Evolutionary conservation across 495 filamentous ascomycete genomes (phyloP).

Genomic region (Penicillium subrubescens): DNA sequence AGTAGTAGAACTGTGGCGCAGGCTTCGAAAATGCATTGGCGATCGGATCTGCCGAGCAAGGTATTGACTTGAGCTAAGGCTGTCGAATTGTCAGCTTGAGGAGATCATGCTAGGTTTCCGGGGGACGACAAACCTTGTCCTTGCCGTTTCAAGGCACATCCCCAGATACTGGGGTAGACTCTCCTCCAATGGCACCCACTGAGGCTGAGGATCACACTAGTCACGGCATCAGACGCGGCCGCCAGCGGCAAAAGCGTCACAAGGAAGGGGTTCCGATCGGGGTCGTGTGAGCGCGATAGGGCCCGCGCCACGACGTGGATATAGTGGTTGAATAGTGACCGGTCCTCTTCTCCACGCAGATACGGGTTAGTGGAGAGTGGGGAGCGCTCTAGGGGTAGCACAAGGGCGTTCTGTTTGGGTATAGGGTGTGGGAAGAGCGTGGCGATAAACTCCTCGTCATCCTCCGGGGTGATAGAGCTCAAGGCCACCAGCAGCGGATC

Average conservation of each 20-base stretch:
- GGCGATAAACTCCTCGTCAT: conserved; percentile 28
- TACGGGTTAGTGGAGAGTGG: conserved; percentile 24
- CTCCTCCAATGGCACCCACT: conserved; percentile 36
- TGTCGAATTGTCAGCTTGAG: background rate
- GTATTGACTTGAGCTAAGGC: conserved; percentile 28
- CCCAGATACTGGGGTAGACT: conserved; percentile 33
- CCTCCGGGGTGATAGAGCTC: conserved; percentile 7
- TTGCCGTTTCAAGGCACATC: conserved; percentile 26
- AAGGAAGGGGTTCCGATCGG: conserved; percentile 33
- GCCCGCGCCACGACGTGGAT: conserved; percentile 31
- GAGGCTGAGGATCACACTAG: conserved; percentile 30
- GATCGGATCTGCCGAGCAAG: conserved; percentile 17
- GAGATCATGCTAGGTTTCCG: background rate
- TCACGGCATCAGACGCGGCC: conserved; percentile 28
- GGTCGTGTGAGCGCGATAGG: conserved; percentile 27
- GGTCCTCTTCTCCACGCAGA: conserved; percentile 28
- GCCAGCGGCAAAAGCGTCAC: conserved; percentile 30
- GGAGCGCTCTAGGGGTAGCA: background rate
- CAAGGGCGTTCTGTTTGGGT: background rate
- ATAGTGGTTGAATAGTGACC: conserved; percentile 34
- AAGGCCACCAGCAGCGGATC: conserved; percentile 3
- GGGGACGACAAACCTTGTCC: conserved; percentile 20
- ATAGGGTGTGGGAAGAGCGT: conserved; percentile 27
- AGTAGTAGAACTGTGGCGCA: conserved; percentile 30
- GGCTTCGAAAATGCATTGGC: conserved; percentile 26